These are phyloP conservation scores for Noccaea caerulescens DNA, from an alignment of 345 rosid species.

Conservation along the genomic window DNA sequence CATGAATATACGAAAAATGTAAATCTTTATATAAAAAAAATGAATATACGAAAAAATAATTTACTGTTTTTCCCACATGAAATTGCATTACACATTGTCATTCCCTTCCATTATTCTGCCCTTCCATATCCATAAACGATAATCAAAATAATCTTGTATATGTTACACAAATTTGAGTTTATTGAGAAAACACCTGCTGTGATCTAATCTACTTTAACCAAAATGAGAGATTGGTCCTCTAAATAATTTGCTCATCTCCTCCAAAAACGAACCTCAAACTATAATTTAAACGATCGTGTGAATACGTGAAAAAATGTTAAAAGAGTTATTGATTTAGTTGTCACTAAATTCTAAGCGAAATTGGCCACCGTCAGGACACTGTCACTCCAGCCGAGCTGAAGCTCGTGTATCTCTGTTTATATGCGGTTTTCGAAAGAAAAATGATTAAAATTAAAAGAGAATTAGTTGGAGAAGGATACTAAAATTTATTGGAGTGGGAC, in stretches of 20 bases:
- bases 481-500: slow-evolving; percentile 41
- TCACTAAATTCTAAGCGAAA: slow-evolving; percentile 8
- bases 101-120: background rate
- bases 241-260: background rate
- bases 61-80: slow-evolving; percentile 3
- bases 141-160: background rate
- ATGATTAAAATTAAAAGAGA: slow-evolving; percentile 5
- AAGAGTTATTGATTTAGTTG: slow-evolving; percentile 13
- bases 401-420: background rate
- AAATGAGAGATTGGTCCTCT: background rate
- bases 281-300: slow-evolving; percentile 10
- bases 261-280: background rate
- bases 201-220: background rate
- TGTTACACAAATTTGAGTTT: background rate
- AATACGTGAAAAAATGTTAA: slow-evolving; percentile 6
- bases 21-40: too few relatives aligned
- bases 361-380: slow-evolving; percentile 39
- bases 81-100: slow-evolving; percentile 6
- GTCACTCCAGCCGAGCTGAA: slow-evolving; percentile 34
- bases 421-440: background rate
- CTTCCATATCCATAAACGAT: background rate
- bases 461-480: slow-evolving; percentile 30
- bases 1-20: slow-evolving; percentile 25
- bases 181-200: background rate
- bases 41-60: background rate